Evolutionary conservation across 2,329 filamentous ascomycete genomes (phyloP).

Genomic region (Penicillium sp.): DNA sequence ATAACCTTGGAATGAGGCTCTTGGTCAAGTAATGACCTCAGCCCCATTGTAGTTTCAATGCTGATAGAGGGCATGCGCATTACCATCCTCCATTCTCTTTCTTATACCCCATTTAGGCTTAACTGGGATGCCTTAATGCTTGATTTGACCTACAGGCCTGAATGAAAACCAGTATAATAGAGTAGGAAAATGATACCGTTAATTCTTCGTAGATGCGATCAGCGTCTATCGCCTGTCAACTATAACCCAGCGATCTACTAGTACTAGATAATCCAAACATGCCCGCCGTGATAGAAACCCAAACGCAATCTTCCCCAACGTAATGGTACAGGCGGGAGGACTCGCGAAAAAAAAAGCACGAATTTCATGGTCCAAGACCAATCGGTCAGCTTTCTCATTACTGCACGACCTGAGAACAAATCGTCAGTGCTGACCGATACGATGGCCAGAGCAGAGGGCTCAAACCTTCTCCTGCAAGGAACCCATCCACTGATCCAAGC

Average conservation of each 20-base stretch:
- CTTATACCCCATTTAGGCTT: too few relatives aligned
- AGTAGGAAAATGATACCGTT: background rate
- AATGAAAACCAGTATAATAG: background rate
- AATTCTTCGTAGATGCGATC: slow-evolving; percentile 9
- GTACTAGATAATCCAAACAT: slow-evolving; percentile 19
- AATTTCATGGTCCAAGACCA: background rate
- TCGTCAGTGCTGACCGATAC: slow-evolving; percentile 9
- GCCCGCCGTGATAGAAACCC: slow-evolving; percentile 11
- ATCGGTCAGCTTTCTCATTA: slow-evolving; percentile 4
- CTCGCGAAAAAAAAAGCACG: slow-evolving; percentile 3
- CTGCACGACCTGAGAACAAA: slow-evolving; percentile 15
- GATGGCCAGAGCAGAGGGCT: slow-evolving; percentile 9
- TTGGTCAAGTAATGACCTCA: too few relatives aligned
- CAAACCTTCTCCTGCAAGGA: slow-evolving; percentile 90
- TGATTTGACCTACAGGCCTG: too few relatives aligned
- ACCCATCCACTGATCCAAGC: slow-evolving; percentile 90
- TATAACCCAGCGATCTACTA: slow-evolving; percentile 16
- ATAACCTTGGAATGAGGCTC: too few relatives aligned
- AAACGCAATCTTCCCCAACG: slow-evolving; percentile 15
- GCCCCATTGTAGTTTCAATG: too few relatives aligned
- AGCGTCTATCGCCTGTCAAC: slow-evolving; percentile 7
- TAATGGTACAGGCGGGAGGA: slow-evolving; percentile 22
- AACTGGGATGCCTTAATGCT: too few relatives aligned
- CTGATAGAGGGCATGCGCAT: too few relatives aligned
- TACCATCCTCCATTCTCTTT: too few relatives aligned